Evolutionary conservation across 768 basidiomycete genomes (phyloP).

Genomic region (Lentinula edodes): DNA sequence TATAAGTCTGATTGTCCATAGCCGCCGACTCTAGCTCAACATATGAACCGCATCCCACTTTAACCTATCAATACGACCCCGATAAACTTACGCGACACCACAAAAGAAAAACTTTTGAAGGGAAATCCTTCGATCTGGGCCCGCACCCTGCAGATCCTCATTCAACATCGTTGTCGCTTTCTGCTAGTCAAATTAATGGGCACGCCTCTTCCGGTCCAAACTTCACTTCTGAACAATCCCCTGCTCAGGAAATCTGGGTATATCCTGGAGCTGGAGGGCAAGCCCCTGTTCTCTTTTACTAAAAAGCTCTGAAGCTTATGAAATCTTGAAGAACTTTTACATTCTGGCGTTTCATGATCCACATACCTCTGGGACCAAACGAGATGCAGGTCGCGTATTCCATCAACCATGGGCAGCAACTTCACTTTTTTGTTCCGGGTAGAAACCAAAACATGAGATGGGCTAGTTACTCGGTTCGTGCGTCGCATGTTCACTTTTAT

Average conservation of each 20-base stretch:
- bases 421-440: slow-evolving; percentile 83
- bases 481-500: background rate
- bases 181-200: slow-evolving; percentile 16
- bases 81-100: slow-evolving; percentile 23
- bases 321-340: slow-evolving; percentile 61
- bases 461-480: slow-evolving; percentile 78
- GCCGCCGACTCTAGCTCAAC: slow-evolving; percentile 75
- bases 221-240: slow-evolving; percentile 34
- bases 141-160: slow-evolving; percentile 76
- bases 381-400: slow-evolving; percentile 80
- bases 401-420: slow-evolving; percentile 72
- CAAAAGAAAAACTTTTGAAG: slow-evolving; percentile 12
- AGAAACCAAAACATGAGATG: slow-evolving; percentile 80
- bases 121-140: slow-evolving; percentile 49
- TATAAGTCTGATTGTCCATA: slow-evolving; percentile 18
- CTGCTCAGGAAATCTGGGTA: slow-evolving; percentile 71
- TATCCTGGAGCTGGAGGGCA: slow-evolving; percentile 54
- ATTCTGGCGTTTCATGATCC: slow-evolving; percentile 91
- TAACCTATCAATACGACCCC: slow-evolving; percentile 75
- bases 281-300: slow-evolving; percentile 14
- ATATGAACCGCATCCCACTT: slow-evolving; percentile 67
- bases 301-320: background rate
- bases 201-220: slow-evolving; percentile 23
- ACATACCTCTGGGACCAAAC: slow-evolving; percentile 62
- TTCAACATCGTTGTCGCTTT: slow-evolving; percentile 33